Base-by-base conservation (phyloP, 345 rosid genomes). In the Gossypium bickii region DNA sequence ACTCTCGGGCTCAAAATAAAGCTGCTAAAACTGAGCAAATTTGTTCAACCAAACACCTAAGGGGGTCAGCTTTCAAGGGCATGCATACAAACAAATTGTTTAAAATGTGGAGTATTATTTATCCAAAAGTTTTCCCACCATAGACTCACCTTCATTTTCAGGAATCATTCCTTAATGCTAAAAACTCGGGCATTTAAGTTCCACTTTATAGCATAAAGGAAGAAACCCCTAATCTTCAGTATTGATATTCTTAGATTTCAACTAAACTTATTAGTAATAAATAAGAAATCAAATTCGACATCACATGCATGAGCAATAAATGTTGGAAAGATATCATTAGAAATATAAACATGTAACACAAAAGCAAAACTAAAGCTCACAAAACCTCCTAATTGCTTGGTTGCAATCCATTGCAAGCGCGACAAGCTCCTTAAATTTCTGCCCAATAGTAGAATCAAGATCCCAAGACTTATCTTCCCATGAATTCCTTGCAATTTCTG, bases 381-480 rank as follows among this genome's bases (percentile, higher is more conserved):
- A 51, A 52, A 68, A 90, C 96, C 92, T 94, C 74, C 87, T 86
- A 16, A 85, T 77, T 53, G 92, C 82, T 82, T 87, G 94, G 86
- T 93, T 95, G 82, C 94, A 90, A 44, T 90, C 92, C 79, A 89
- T 86, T 13, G 90, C 78, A 57, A 89, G 86, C 2, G 85, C 79
- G 74, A 86, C 86, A 45, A 95, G 90, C 80, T 90, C 87, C 85
- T 91, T 92, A 71, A 87, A 82, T 64, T 84, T 89, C 69, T 83
- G 85, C 2, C 83, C 65, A 22, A 84, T 73, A 2, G 52, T 59
- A 2, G 89, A 67, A 73, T 88, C 89, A 38, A 91, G 84, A 74
- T 91, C 93, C 99, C 98, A 93, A 58, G 84, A 85, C 85, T 83
- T 90, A 80, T 87, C 94, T 75, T 95, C 99, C 89, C 87, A 90